phyloP scores from a whole-genome alignment of 2,329 filamentous ascomycete genomes.

The Dactylonectria estremocensis region DNA sequence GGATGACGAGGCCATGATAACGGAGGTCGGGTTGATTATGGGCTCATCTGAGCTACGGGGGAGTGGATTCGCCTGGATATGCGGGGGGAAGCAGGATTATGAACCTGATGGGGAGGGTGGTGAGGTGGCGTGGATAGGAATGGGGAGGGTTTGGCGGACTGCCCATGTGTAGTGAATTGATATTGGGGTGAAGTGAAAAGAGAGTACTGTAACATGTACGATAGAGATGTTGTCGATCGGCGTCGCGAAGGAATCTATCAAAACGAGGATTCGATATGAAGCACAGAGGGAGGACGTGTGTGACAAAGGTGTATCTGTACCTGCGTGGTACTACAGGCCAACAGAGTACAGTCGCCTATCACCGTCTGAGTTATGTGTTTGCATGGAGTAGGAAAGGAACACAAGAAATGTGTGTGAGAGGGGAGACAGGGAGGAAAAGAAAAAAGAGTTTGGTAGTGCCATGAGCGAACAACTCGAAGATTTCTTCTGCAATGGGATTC shows the following conservation, averaged over 20 bases:
- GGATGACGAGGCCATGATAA: slow-evolving; percentile 7
- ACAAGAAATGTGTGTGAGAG: not conserved
- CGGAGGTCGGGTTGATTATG: slow-evolving; percentile 2
- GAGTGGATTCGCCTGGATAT: not conserved
- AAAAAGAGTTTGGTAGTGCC: not conserved
- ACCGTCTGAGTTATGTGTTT: too few relatives aligned
- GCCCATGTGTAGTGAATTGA: not conserved
- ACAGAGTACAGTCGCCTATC: not conserved
- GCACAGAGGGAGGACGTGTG: not conserved
- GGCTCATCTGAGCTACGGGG: not conserved
- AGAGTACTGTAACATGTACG: too few relatives aligned
- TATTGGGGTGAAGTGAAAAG: not conserved
- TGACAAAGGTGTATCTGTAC: not conserved
- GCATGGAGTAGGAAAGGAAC: not conserved
- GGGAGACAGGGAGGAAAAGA: not conserved
- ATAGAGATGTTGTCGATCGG: too few relatives aligned
- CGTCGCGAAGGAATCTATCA: not conserved
- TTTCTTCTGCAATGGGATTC: not conserved
- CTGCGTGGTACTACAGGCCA: not conserved
- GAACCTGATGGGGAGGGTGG: not conserved
- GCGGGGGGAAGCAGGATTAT: not conserved
- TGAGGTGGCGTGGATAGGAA: not conserved
- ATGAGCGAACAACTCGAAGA: not conserved
- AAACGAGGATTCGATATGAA: not conserved
- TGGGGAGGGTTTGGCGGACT: not conserved